Percentiles rank a stretch among this genome's conserved stretches.
These are phyloP conservation scores for Nicotiana undulata DNA, from an alignment of 257 asterid species.

Conservation along the genomic window DNA sequence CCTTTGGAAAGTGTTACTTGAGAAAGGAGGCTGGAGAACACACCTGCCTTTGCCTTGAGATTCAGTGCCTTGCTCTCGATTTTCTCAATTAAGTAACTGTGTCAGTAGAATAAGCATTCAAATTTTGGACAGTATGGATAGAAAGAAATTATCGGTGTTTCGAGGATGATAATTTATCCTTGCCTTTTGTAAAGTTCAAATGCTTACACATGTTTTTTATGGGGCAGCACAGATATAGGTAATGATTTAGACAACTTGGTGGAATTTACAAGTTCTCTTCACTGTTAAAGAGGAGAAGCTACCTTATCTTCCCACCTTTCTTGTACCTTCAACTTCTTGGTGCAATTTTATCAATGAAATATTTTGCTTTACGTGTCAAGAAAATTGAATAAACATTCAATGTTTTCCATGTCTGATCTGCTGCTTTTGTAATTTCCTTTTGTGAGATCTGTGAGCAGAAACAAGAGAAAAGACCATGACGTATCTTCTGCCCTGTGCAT, in stretches of 20 bases:
- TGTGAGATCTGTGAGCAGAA: constrained; percentile 14
- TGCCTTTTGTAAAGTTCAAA: neutral
- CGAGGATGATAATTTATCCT: neutral
- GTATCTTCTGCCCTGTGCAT: constrained; percentile 13
- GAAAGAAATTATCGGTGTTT: neutral
- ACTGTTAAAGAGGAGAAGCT: neutral
- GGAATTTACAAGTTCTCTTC: neutral
- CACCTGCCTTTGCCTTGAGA: neutral
- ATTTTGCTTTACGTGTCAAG: neutral
- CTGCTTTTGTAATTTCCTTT: neutral
- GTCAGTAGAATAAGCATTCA: neutral
- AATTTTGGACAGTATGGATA: neutral
- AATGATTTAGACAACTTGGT: neutral
- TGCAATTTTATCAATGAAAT: neutral
- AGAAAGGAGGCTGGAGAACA: neutral
- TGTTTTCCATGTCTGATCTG: neutral
- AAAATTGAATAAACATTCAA: neutral
- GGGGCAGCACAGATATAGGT: neutral
- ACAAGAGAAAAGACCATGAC: constrained; percentile 14
- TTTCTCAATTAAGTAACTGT: neutral
- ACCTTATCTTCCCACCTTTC: neutral
- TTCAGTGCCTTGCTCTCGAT: neutral
- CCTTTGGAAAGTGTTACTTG: neutral
- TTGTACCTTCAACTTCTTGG: neutral
- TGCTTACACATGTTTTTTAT: neutral